Base-by-base conservation (phyloP, 805 yeast species). In the Metschnikowia bowlesiae region DNA sequence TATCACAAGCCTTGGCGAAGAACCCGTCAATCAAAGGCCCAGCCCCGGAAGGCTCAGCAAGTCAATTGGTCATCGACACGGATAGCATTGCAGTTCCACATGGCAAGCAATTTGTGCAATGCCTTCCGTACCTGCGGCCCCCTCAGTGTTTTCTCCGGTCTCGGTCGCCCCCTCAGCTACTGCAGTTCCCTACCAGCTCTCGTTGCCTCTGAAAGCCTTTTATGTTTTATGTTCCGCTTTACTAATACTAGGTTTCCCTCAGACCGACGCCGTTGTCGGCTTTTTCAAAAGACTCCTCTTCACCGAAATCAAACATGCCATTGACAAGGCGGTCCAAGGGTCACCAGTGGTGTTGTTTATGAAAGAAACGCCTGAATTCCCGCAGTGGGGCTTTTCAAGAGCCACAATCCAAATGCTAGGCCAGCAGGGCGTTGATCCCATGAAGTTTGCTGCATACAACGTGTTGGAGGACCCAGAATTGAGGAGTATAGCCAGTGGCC, bases 401-500 rank as follows among this genome's bases (percentile, higher is more conserved):
- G 96, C 96, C 48, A 87, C 98, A 10, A 91, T 94, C 60, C 94
- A 89, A 65, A 80, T 91, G 46, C 78, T 94, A 53, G 98, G 99
- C 11, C 92, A 89, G 65, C 95, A 92, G 66, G 99, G 99, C 51
- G 97, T 94, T 22, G 97, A 94, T 69, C 99, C 99, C 8, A 79
- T 73, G 29, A 92, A 94, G 70, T 94, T 94, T 73, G 97, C 98
- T 38, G 98, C 98, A 18, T 94, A 87, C 71, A 92, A 94, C 64
- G 99, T 94, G 0, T 75, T 94, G 58, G 98, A 94, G 69, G 99
- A 94, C 67, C 83, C 86, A 2, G 98, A 94, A 62, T 79, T 94
- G 55, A 87, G 99, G n/a, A n/a, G n/a, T n/a, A n/a, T n/a, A n/a
- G n/a, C 59, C 85, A 87, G 57, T 94, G 99, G 99, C 99, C 99